phyloP scores from a whole-genome alignment of 202 grass and related monocot genomes.

The Brachypodium distachyon region DNA sequence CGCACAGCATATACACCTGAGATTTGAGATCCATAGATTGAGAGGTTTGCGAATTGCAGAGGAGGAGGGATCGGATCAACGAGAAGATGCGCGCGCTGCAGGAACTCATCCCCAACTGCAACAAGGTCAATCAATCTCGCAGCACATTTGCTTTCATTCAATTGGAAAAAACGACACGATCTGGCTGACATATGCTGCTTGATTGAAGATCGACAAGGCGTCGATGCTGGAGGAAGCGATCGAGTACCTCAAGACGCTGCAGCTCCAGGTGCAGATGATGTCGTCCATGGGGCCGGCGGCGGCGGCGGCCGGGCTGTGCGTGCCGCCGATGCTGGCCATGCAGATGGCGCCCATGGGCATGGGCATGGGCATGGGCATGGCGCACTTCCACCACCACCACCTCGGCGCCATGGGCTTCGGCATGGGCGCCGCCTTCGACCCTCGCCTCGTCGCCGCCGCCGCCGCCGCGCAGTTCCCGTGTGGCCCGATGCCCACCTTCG shows the following conservation, averaged over 20 bases:
- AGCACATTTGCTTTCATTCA: background rate
- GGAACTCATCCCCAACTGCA: constrained; percentile 87
- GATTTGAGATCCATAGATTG: no score
- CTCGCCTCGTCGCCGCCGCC: constrained; percentile 3
- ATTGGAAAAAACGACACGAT: no score
- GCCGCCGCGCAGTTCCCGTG: constrained; percentile 23
- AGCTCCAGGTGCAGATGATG: constrained; percentile 89
- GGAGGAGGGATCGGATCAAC: constrained; percentile 78
- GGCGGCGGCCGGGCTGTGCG: constrained; percentile 38
- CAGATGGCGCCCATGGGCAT: constrained; percentile 35
- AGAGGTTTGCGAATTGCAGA: constrained; percentile 31
- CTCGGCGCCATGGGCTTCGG: constrained; percentile 44
- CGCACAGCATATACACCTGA: no score
- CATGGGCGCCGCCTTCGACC: constrained; percentile 29
- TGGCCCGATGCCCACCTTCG: constrained; percentile 24
- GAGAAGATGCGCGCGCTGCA: constrained; percentile 88
- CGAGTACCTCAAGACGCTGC: constrained; percentile 80
- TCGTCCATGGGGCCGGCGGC: constrained; percentile 58
- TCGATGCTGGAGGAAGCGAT: constrained; percentile 95
- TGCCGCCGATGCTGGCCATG: constrained; percentile 48
- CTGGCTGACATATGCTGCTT: no score
- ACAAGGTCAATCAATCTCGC: constrained; percentile 29
- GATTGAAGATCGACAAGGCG: constrained; percentile 69
- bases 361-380: constrained; percentile 43
- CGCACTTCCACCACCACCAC: constrained; percentile 45